Evolutionary conservation across 1,139 yeast species (phyloP), one percentile per base, ranked within the genome.

Genomic region (Candida tropicalis): DNA sequence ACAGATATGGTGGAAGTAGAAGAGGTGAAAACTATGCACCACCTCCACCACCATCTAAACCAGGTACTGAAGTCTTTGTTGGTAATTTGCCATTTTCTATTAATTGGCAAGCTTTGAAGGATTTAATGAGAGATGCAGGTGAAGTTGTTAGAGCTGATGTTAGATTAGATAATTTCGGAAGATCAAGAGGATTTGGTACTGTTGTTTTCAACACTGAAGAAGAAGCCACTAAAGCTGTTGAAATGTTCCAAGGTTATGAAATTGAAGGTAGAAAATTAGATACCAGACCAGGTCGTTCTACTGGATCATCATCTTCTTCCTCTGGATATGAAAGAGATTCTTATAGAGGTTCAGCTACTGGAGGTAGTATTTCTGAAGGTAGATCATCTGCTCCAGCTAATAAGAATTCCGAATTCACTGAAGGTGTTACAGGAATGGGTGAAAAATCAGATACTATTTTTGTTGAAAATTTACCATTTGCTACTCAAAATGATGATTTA

Each of bases 91-190:
- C 97, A 20, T 91, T 79, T 65, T 76, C 87, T 6, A 73, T 81
- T 43, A 84, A 80, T 53, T 88, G 96, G 96, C 93, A 86, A 63
- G 84, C 87, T 39, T 72, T 91, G 56, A 87, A 89, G 60, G 97
- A 90, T 59, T 64, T 90, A 58, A 88, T 90, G 76, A 80, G 88
- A 56, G 79, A 77, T 43, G 83, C 81, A 40, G 96, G 97, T 40
- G 79, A 75, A 44, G 87, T 90, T 25, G 71, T 79, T 27, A 81
- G 95, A 50, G 96, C 96, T 3, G 96, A 90, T 60, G 82, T 91
- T 33, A 79, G 82, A 58, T 65, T 74, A 40, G 87, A 81, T 53
- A 76, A 72, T 39, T 76, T 79, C 55, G 96, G 97, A 17, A 80
- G 86, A 55, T 87, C 97, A 2, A 79, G 85, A 63, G 97, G 97